Evolutionary conservation across 495 filamentous ascomycete genomes (phyloP).

Genomic region (Glutinoglossum americanum): DNA sequence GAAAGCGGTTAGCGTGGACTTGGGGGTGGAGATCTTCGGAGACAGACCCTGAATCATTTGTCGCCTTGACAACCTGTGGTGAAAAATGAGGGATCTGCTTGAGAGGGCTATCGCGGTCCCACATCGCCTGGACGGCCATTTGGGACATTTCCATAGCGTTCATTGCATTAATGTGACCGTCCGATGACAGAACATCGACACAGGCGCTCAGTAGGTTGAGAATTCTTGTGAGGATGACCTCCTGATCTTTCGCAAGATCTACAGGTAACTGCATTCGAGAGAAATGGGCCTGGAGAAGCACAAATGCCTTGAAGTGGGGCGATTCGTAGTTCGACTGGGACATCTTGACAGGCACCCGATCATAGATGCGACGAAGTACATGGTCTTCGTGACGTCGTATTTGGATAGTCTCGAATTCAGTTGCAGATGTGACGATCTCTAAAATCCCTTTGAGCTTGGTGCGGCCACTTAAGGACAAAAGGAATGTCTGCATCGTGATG

Average conservation of each 20-base stretch:
- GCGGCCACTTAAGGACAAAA: slow-evolving; percentile 73
- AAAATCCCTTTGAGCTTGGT: slow-evolving; percentile 92
- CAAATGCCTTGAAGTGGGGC: slow-evolving; percentile 94
- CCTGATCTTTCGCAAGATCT: slow-evolving; percentile 94
- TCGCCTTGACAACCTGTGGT: slow-evolving; percentile 59
- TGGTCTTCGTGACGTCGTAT: slow-evolving; percentile 84
- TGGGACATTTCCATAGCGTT: slow-evolving; percentile 98
- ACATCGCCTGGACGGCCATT: slow-evolving; percentile 98
- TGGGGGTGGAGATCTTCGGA: not conserved
- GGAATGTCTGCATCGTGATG: slow-evolving; percentile 97
- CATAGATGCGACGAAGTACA: slow-evolving; percentile 80
- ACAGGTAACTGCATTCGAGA: slow-evolving; percentile 88
- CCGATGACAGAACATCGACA: slow-evolving; percentile 88
- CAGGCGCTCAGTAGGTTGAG: slow-evolving; percentile 74
- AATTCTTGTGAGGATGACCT: slow-evolving; percentile 65
- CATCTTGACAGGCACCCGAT: slow-evolving; percentile 89
- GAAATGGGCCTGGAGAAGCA: slow-evolving; percentile 91
- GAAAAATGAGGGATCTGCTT: slow-evolving; percentile 96
- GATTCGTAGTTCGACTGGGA: slow-evolving; percentile 65
- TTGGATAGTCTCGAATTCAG: slow-evolving; percentile 88
- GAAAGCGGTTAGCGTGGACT: slow-evolving; percentile 18
- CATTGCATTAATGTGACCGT: slow-evolving; percentile 92
- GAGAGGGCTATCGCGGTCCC: slow-evolving; percentile 89
- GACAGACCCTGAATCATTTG: slow-evolving; percentile 56
- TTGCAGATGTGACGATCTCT: slow-evolving; percentile 91